Base-by-base conservation (phyloP, 768 basidiomycete species). In the Tylopilus felleus region DNA sequence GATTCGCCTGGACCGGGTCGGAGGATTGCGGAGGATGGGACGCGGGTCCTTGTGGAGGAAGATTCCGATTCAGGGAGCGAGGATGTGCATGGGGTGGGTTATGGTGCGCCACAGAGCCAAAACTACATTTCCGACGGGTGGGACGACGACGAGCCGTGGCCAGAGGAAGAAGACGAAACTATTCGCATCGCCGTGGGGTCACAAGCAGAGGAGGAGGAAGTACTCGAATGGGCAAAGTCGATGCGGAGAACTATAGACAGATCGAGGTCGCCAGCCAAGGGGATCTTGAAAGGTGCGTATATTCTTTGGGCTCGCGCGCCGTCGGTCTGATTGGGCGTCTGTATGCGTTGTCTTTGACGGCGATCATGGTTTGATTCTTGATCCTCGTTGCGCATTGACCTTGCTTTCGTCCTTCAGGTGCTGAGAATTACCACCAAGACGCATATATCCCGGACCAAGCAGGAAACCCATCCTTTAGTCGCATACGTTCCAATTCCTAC, bases 401-500 rank as follows among this genome's bases (percentile, higher is more conserved):
- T 38, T 10, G 36, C 1, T 36, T n/a, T n/a, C n/a, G n/a, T n/a
- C n/a, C n/a, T n/a, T 36, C 14, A 91, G 90, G 85, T 67, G 87
- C 89, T 10, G 78, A 77, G 1, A 77, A 72, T 22, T 93, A 90
- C 67, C 78, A 77, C 58, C 92, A 93, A 70, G 77, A 84, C 49
- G 54, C 64, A 38, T 85, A 79, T 61, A 70, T 81, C 46, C 55
- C 69, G 31, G 83, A 83, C 46, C 61, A 57, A 17, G 42, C 56
- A 6, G 64, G 68, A 36, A 74, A 75, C 56, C 66, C 79, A 12
- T 66, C 71, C 22, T 77, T 75, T 59, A 71, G 63, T 44, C 84
- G 88, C 47, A 71, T 77, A 44, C 85, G 93, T 44, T 89, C 93
- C 43, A 94, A 94, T 70, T 96, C 93, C 21, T 90, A 93, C 74